Percentiles rank a stretch among this genome's conserved stretches.
Evolutionary conservation across 495 filamentous ascomycete species (phyloP).

Genomic region (Aspergillus coremiiformis): DNA sequence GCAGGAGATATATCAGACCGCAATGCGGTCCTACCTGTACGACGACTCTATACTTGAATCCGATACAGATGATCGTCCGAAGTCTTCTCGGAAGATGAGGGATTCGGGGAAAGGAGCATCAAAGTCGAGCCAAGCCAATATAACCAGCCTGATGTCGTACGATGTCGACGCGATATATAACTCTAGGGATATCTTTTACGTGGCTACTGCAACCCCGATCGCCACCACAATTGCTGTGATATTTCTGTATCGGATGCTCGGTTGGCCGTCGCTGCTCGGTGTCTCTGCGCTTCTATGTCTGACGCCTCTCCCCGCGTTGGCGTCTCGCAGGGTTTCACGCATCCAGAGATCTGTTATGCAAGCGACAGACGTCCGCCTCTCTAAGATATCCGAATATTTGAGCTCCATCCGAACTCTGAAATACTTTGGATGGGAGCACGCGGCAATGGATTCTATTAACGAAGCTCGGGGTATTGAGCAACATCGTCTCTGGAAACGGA

Average conservation of each 20-base stretch:
- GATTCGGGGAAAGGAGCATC: constrained; percentile 18
- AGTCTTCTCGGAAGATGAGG: constrained; percentile 4
- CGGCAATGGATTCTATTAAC: constrained; percentile 34
- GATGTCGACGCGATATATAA: constrained; percentile 40
- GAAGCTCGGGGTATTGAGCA: constrained; percentile 38
- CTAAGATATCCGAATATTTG: constrained; percentile 43
- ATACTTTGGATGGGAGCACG: constrained; percentile 47
- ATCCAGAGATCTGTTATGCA: constrained; percentile 37
- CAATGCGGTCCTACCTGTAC: constrained; percentile 33
- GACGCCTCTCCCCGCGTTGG: constrained; percentile 32
- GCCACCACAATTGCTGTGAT: constrained; percentile 29
- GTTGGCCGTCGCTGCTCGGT: constrained; percentile 41
- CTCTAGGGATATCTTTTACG: constrained; percentile 35
- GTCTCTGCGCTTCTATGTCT: constrained; percentile 29
- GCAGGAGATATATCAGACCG: constrained; percentile 45
- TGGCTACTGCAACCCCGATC: constrained; percentile 27
- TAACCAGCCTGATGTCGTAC: constrained; percentile 46
- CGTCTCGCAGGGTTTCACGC: constrained; percentile 28
- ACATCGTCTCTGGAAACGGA: constrained; percentile 38
- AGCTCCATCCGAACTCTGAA: constrained; percentile 43
- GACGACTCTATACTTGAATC: constrained; percentile 13
- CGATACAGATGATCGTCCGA: constrained; percentile 10
- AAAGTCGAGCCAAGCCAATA: constrained; percentile 35
- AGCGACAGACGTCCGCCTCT: constrained; percentile 44
- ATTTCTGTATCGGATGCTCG: constrained; percentile 39